Evolutionary conservation across 1,284 basidiomycete species (phyloP).

Genomic region (Leccinum variabile): DNA sequence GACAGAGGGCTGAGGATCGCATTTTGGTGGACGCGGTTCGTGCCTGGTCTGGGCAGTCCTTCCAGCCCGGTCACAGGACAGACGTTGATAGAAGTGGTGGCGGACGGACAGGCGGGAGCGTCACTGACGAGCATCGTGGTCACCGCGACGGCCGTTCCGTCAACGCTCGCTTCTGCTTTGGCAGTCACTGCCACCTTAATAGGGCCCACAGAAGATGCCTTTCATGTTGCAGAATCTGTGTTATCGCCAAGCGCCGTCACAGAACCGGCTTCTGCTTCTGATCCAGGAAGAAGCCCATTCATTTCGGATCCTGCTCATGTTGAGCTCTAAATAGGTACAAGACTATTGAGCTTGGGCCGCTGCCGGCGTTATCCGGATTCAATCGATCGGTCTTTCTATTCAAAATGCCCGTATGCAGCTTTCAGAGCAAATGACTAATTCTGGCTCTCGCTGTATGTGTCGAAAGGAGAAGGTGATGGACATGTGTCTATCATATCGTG

Average conservation of each 20-base stretch:
- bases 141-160: conserved; percentile 5
- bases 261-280: background rate
- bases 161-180: conserved; percentile 19
- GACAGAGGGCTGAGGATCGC: conserved; percentile 70
- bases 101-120: background rate
- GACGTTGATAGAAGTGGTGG: conserved; percentile 14
- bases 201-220: background rate
- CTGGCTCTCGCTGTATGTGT: background rate
- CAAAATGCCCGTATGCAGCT: background rate
- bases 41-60: conserved; percentile 41
- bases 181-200: conserved; percentile 8
- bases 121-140: conserved; percentile 14
- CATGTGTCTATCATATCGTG: background rate
- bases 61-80: conserved; percentile 2
- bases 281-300: background rate
- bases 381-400: background rate
- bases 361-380: background rate
- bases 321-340: conserved; percentile 21
- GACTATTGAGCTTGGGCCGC: background rate
- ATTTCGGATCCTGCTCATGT: conserved; percentile 14
- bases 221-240: conserved; percentile 1
- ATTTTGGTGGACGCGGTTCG: conserved; percentile 77
- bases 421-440: background rate
- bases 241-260: conserved; percentile 1
- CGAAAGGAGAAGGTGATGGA: background rate